A percentile compares a stretch with the other conserved stretches of the same genome.
These are phyloP conservation scores for Fusarium longipes DNA, from an alignment of 2,329 filamentous ascomycete species.

Conservation along the genomic window DNA sequence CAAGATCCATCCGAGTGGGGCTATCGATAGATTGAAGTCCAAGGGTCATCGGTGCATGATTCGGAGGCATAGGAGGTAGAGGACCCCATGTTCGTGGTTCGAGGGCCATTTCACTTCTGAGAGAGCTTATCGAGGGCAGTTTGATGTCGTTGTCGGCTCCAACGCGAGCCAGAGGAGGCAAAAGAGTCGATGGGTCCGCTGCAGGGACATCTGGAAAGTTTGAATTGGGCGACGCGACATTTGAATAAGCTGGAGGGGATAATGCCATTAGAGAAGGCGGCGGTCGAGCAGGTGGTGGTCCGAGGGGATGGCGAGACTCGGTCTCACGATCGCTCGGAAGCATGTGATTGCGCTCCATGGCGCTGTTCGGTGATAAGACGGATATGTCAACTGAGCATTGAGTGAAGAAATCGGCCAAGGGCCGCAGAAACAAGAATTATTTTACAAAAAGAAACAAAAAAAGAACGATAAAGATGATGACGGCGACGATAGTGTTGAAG, in stretches of 20 bases:
- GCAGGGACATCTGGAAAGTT: slow-evolving; percentile 48
- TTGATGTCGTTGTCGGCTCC: slow-evolving; percentile 47
- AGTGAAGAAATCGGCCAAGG: slow-evolving; percentile 28
- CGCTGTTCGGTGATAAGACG: slow-evolving; percentile 45
- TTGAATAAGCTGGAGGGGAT: slow-evolving; percentile 44
- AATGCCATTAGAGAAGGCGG: slow-evolving; percentile 40
- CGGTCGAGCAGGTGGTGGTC: slow-evolving; percentile 45
- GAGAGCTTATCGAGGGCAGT: slow-evolving; percentile 53
- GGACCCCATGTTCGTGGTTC: slow-evolving; percentile 56
- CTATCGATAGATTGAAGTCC: slow-evolving; percentile 55
- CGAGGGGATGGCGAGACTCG: slow-evolving; percentile 43
- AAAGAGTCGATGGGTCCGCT: slow-evolving; percentile 41
- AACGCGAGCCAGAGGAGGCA: slow-evolving; percentile 36
- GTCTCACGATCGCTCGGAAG: slow-evolving; percentile 47
- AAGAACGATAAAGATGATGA: background rate
- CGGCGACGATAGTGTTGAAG: slow-evolving; percentile 14
- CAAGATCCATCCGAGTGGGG: slow-evolving; percentile 62
- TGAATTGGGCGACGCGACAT: slow-evolving; percentile 31
- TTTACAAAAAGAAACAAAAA: slow-evolving; percentile 2
- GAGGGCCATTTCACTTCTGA: slow-evolving; percentile 48
- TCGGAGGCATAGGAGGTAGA: slow-evolving; percentile 61
- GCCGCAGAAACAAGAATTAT: slow-evolving; percentile 17
- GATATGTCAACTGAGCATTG: slow-evolving; percentile 46
- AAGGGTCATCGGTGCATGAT: slow-evolving; percentile 45
- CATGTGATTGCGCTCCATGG: slow-evolving; percentile 62